Base-by-base conservation (phyloP, 2,329 filamentous ascomycete genomes). In the Botrytis tulipae region DNA sequence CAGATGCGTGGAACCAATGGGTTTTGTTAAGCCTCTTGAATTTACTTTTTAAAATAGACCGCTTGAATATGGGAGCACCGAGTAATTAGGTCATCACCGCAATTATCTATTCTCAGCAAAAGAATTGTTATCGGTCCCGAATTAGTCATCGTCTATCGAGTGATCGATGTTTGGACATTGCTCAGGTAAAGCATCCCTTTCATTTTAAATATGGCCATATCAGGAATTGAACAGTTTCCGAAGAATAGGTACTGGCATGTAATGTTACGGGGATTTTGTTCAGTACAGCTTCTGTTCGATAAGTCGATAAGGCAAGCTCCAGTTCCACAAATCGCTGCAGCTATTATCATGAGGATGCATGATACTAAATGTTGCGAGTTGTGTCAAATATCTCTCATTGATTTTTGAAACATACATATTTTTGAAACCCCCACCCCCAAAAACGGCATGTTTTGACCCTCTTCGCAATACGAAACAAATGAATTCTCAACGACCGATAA, bases 141-240 rank as follows among this genome's bases (percentile, higher is more conserved):
- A 9, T 6, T 40, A 29, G 35, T 12, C 32, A 68, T 16, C 48
- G 10, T 54, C 48, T 54, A 54, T 54, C 48, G 25, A 54, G 48
- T 54, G 48, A n/a, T n/a, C 2, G 22, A 54, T 54, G 46, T 54
- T 68, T 68, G 37, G 65, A 54, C 46, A 54, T 54, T 54, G 46
- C 65, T 54, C 65, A 12, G 65, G 32, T 40, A 68, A 40, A 54
- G 25, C 48, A 40, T 5, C 46, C 65, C 65, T 68, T 54, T 68
- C 65, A 54, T 40, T 40, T 54, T 40, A 54, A 54, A 40, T 14
- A 40, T n/a, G 16, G 16, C 16, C 35, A 40, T 18, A 40, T 68
- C 35, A 40, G 37, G 44, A 68, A 29, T 40, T 20, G 14, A 54
- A 68, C 18, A 22, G 65, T 40, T 54, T 54, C 25, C 46, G 25